phyloP scores from a whole-genome alignment of 306 rosid species.

The Alnus rubra region DNA sequence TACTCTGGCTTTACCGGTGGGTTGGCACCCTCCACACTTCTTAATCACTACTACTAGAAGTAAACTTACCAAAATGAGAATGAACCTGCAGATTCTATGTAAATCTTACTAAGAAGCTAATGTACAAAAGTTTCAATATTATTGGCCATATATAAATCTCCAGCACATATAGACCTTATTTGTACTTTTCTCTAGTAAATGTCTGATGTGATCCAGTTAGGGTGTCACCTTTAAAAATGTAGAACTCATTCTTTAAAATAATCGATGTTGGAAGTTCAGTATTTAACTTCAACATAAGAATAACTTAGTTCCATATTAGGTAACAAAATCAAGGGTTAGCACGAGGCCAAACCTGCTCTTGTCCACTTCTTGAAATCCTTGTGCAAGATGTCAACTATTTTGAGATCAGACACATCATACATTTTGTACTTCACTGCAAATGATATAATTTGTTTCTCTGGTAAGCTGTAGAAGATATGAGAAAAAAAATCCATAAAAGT shows the following conservation, averaged over 20 bases:
- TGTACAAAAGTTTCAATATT: neutral
- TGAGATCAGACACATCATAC: slow-evolving; percentile 59
- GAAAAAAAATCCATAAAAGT: neutral
- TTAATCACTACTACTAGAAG: neutral
- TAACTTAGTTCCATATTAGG: neutral
- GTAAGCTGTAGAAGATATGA: slow-evolving; percentile 4
- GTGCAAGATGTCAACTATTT: slow-evolving; percentile 54
- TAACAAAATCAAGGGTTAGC: neutral
- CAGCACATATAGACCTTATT: neutral
- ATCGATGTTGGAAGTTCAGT: neutral
- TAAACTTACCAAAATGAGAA: neutral
- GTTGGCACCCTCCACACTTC: no score
- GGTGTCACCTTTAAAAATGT: neutral
- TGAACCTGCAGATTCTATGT: neutral
- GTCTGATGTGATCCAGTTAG: neutral
- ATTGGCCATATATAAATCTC: neutral
- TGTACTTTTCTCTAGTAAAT: neutral
- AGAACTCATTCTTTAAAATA: neutral
- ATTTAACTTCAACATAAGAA: neutral
- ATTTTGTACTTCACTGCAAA: slow-evolving; percentile 73
- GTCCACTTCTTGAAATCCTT: slow-evolving; percentile 89
- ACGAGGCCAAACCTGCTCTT: slow-evolving; percentile 51
- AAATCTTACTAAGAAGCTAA: neutral
- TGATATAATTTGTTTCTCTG: slow-evolving; percentile 4
- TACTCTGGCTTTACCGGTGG: no score